Percentiles rank a stretch among this genome's conserved stretches.
Conservation (phyloP, 139 green algal genomes). For the Diplosphaera chodatii region DNA sequence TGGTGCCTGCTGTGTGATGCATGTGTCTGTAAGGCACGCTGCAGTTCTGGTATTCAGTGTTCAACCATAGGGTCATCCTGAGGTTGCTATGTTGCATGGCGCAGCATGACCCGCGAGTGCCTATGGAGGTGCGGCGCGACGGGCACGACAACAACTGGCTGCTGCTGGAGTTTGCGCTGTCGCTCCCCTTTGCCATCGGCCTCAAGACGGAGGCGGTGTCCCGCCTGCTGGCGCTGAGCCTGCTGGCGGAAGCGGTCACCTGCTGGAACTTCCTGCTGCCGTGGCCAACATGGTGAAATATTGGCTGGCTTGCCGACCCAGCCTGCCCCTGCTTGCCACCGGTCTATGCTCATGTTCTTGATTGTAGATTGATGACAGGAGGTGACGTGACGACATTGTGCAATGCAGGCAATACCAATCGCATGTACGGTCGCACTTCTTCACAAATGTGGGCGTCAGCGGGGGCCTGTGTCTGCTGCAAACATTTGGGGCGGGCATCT, state of each 20-base stretch:
- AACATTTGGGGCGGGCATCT: conserved; percentile 6
- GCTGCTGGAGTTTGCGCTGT: conserved; percentile 44
- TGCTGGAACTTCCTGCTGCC: conserved; percentile 44
- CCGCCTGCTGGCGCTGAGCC: conserved; percentile 21
- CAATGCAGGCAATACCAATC: conserved; percentile 17
- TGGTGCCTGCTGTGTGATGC: too few relatives aligned
- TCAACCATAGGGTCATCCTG: too few relatives aligned
- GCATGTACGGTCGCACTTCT: conserved; percentile 43
- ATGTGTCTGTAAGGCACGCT: too few relatives aligned
- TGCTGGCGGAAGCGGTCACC: conserved; percentile 38
- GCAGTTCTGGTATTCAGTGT: too few relatives aligned
- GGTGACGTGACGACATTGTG: not conserved
- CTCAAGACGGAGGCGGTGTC: conserved; percentile 25
- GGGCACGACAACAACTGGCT: conserved; percentile 56
- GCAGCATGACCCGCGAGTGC: not conserved
- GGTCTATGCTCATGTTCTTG: too few relatives aligned
- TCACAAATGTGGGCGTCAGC: conserved; percentile 35
- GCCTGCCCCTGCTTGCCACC: too few relatives aligned
- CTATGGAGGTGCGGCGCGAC: conserved; percentile 11
- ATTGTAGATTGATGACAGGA: too few relatives aligned
- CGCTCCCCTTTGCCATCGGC: conserved; percentile 43
- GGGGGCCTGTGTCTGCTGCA: conserved; percentile 20
- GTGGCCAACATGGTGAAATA: conserved; percentile 43
- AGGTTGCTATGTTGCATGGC: too few relatives aligned
- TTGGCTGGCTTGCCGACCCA: too few relatives aligned